phyloP scores from a whole-genome alignment of 2,329 filamentous ascomycete genomes.

The Fusarium staphyleae region DNA sequence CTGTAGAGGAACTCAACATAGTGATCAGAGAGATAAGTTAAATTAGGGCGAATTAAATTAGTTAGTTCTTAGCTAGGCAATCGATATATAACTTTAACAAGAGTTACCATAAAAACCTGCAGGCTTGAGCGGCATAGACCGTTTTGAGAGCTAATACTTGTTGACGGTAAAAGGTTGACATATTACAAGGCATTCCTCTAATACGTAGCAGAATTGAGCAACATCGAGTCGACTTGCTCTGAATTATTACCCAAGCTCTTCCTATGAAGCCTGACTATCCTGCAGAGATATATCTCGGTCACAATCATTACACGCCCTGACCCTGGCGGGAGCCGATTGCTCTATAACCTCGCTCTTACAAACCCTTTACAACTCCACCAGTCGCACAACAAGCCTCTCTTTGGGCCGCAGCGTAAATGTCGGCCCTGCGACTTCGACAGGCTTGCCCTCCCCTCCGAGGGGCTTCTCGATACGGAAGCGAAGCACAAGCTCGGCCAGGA shows the following conservation, averaged over 20 bases:
- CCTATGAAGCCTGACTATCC: background rate
- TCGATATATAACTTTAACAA: too few species aligned
- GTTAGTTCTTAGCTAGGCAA: too few species aligned
- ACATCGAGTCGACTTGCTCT: background rate
- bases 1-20: too few species aligned
- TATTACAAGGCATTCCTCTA: too few species aligned
- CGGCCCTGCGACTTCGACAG: slow-evolving; percentile 34
- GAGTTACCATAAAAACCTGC: too few species aligned
- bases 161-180: too few species aligned
- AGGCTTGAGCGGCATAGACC: too few species aligned
- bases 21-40: too few species aligned
- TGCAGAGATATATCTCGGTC: background rate
- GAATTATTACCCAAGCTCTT: background rate
- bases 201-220: too few species aligned
- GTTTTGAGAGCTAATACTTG: too few species aligned
- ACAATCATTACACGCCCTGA: background rate
- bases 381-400: slow-evolving; percentile 36
- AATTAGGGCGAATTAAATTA: too few species aligned
- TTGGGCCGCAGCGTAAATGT: slow-evolving; percentile 41
- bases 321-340: background rate
- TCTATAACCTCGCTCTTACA: background rate
- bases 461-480: slow-evolving; percentile 43
- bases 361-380: slow-evolving; percentile 21
- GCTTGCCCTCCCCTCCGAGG: slow-evolving; percentile 19
- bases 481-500: slow-evolving; percentile 45